These are phyloP conservation scores for Calcarisporium arbuscula DNA, from an alignment of 2,329 filamentous ascomycete genomes.

Conservation along the genomic window DNA sequence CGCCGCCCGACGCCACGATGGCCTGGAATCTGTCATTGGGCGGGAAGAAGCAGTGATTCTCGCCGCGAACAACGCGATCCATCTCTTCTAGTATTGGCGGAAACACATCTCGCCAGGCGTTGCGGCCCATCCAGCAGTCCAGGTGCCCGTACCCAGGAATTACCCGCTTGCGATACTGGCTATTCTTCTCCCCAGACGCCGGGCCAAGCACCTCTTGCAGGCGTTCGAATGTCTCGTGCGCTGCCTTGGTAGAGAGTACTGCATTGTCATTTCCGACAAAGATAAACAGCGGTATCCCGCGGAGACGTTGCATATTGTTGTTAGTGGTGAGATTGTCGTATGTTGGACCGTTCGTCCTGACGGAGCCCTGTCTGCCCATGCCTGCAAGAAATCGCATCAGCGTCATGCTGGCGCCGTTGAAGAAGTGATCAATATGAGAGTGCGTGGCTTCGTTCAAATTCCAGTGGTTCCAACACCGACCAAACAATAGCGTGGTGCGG, in stretches of 20 bases:
- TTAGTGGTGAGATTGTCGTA: slow-evolving; percentile 40
- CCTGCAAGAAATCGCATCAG: slow-evolving; percentile 50
- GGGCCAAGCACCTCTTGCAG: slow-evolving; percentile 45
- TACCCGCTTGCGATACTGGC: slow-evolving; percentile 43
- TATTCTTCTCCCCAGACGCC: slow-evolving; percentile 18
- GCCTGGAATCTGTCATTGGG: slow-evolving; percentile 5
- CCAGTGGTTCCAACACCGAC: slow-evolving; percentile 54
- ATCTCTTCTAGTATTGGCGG: slow-evolving; percentile 49
- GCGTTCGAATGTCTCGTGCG: slow-evolving; percentile 45
- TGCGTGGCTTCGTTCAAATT: slow-evolving; percentile 64
- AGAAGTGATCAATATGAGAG: slow-evolving; percentile 52
- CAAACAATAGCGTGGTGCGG: slow-evolving; percentile 53
- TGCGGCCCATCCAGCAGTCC: slow-evolving; percentile 56
- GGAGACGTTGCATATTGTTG: slow-evolving; percentile 43
- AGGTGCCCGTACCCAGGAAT: slow-evolving; percentile 54
- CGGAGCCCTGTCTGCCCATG: slow-evolving; percentile 44
- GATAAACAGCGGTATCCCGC: slow-evolving; percentile 47
- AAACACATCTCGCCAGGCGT: slow-evolving; percentile 54
- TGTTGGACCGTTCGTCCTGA: slow-evolving; percentile 44
- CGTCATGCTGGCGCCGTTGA: slow-evolving; percentile 57
- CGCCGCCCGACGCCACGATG: neutral
- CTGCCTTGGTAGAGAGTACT: slow-evolving; percentile 47
- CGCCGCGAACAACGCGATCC: slow-evolving; percentile 35
- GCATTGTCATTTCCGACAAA: slow-evolving; percentile 52
- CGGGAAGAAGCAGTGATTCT: slow-evolving; percentile 8